phyloP scores from a whole-genome alignment of 768 basidiomycete species.

The Hemileccinum impolitum region DNA sequence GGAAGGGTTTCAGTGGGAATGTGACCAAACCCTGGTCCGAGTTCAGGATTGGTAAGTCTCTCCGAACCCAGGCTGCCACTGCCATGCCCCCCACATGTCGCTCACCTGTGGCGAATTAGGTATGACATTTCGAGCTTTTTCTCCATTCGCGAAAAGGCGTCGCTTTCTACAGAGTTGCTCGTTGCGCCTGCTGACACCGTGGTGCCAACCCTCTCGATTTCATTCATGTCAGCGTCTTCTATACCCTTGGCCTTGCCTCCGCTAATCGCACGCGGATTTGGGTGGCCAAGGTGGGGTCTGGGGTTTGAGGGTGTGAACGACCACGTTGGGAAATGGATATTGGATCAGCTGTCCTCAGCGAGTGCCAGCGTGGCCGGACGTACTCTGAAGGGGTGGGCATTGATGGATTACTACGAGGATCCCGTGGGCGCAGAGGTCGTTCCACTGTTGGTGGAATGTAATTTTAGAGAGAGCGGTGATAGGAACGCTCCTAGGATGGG shows the following conservation, averaged over 20 bases:
- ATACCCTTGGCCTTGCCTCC: constrained; percentile 81
- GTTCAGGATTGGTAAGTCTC: constrained; percentile 81
- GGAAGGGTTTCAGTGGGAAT: constrained; percentile 75
- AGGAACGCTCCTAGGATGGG: too few relatives aligned
- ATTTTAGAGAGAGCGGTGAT: constrained; percentile 50
- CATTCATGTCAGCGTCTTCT: constrained; percentile 78
- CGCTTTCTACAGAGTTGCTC: constrained; percentile 53
- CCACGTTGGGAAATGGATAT: constrained; percentile 67
- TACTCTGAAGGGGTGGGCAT: constrained; percentile 57
- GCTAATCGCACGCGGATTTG: constrained; percentile 75
- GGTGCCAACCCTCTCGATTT: constrained; percentile 59
- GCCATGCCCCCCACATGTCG: not conserved
- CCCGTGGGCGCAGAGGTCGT: constrained; percentile 52
- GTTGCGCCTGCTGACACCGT: constrained; percentile 35
- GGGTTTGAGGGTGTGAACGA: constrained; percentile 88
- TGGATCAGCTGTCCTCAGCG: constrained; percentile 43
- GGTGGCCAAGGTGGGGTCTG: constrained; percentile 71
- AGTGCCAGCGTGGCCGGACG: not conserved
- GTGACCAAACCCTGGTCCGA: constrained; percentile 63
- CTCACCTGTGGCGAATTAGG: constrained; percentile 40
- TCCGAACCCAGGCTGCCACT: not conserved
- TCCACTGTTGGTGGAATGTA: constrained; percentile 73
- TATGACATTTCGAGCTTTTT: constrained; percentile 79
- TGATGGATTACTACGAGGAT: constrained; percentile 71
- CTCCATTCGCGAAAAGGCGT: constrained; percentile 79